Evolutionary conservation across 2,329 filamentous ascomycete species (phyloP), one percentile per base, ranked within the genome.

Genomic region (Cladobotryum protrusum): DNA sequence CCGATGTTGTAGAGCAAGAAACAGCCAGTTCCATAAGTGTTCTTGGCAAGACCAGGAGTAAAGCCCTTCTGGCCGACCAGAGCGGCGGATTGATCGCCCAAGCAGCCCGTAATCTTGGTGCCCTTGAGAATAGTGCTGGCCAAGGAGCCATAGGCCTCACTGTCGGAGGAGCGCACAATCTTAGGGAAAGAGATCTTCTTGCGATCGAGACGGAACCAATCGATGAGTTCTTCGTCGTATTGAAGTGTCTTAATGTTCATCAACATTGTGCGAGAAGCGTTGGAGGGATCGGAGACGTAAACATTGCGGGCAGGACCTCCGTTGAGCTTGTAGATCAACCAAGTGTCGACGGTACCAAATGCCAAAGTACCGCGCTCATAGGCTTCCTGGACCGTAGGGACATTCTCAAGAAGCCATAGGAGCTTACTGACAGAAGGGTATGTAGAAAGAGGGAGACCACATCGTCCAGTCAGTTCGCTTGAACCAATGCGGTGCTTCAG

Each of bases 201-300:
- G 49, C 72, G 70, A 64, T 91, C 84, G 40, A 92, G 69, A 39
- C 80, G 76, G 71, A 92, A 92, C 72, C 89, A 92, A 43, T 85
- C 75, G 29, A 91, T 72, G 44, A 91, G 76, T 46, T 78, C 76
- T 43, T 86, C 78, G 60, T 89, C 86, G 65, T 92, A 93, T 59
- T 89, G 68, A 41, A 89, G 73, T 1, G 80, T 87, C 60, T 87
- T 76, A 32, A 92, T 75, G 66, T 91, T 88, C 82, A 91, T 88
- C 68, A 93, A 90, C 87, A 91, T 90, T 40, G 88, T 92, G 57
- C 87, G 75, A 3, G 85, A 89, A n/a, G 88, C 87, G 64, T 93
- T 93, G 51, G 86, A 86, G 5, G 85, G 79, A 61, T 93, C 88
- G 1, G 87, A 89, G 52, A 92, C 86, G 63, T 85, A 81, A 47